Percentiles rank a stretch among this genome's conserved stretches.
Evolutionary conservation across 2,329 filamentous ascomycete species (phyloP).

Genomic region (Ceratocystis albifundus): DNA sequence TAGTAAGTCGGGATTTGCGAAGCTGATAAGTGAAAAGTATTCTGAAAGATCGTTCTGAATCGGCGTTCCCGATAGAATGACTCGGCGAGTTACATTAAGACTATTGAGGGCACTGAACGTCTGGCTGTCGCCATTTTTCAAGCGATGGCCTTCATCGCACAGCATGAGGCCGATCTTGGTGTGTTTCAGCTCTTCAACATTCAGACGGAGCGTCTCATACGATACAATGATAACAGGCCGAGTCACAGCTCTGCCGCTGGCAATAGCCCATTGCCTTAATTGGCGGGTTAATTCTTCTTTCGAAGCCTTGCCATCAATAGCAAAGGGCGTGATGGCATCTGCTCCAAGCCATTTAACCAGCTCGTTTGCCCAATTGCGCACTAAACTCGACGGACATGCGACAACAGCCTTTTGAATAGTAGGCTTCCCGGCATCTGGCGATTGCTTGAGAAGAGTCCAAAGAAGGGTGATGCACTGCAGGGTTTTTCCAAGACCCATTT

Average conservation of each 20-base stretch:
- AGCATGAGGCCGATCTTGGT: constrained; percentile 85
- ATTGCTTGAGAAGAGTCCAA: constrained; percentile 95
- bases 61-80: constrained; percentile 91
- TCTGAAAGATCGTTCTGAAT: constrained; percentile 98
- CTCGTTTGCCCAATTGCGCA: constrained; percentile 97
- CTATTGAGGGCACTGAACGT: constrained; percentile 86
- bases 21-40: constrained; percentile 91
- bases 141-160: constrained; percentile 88
- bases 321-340: constrained; percentile 84
- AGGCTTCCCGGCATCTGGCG: constrained; percentile 81
- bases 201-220: constrained; percentile 86
- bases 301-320: constrained; percentile 88
- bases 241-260: constrained; percentile 77
- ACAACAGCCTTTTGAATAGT: constrained; percentile 96
- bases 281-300: constrained; percentile 88
- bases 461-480: constrained; percentile 92
- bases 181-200: constrained; percentile 79
- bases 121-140: constrained; percentile 94
- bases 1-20: constrained; percentile 86
- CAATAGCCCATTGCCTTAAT: constrained; percentile 87
- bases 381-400: constrained; percentile 89
- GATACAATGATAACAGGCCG: constrained; percentile 94
- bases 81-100: constrained; percentile 77
- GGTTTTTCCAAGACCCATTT: constrained; percentile 97
- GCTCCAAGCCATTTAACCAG: constrained; percentile 90